Base-by-base conservation (phyloP, 1,139 yeast genomes). In the Scheffersomyces segobiensis region DNA sequence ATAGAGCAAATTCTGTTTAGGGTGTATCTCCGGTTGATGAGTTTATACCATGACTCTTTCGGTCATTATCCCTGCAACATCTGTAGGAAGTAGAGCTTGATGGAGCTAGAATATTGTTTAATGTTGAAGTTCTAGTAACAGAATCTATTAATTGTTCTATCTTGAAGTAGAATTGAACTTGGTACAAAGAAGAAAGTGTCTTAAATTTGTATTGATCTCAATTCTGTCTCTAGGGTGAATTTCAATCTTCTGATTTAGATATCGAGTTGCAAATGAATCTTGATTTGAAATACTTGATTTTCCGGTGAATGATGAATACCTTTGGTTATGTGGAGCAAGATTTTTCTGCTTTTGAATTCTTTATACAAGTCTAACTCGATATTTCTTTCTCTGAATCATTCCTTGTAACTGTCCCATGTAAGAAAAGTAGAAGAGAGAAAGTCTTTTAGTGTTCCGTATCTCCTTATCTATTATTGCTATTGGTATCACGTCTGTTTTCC, bases 11-110 rank as follows among this genome's bases (percentile, higher is more conserved):
- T 52, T 21, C 53, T 24, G 55, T 50, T 56, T 54, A 75, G 81
- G 81, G 80, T 76, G 82, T 78, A 78, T 78, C 82, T 78, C 82
- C 82, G 81, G 73, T 72, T 73, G 79, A 77, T 75, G 82, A 78
- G 76, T 64, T 59, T 59, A 56, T 24, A 65, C 76, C 54, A 63
- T 76, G 82, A 77, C 68, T 76, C 79, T 71, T 70, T 76, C 81
- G 82, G 82, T 78, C 82, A 78, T 78, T 63, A 73, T 73, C 80
- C 81, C 81, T 76, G 68, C 63, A 60, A 78, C 78, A 77, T 69
- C 56, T 60, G 26, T 53, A 49, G 32, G 42, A 32, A 32, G 42
- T 32, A 32, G 42, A 32, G 17, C 42, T 32, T 14, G 42, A 32
- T 10, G 12, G 32, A 24, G 5, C 32, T 24, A 10, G 8, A 24